Conservation (phyloP, 148 eudicot species). For the Rheum nobile region DNA sequence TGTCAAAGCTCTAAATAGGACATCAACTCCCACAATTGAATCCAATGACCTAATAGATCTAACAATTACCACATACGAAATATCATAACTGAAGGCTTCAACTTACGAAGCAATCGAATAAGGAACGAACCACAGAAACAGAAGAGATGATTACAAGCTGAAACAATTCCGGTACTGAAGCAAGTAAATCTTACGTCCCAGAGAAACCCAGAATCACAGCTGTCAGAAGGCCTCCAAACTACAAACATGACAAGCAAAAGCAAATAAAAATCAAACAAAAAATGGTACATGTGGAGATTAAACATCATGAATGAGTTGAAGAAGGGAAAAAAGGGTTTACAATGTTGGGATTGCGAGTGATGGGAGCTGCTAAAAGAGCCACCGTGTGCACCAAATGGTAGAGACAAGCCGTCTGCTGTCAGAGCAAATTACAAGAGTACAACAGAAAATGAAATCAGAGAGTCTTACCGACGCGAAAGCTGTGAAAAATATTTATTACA, state of each 20-base stretch:
- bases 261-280: not conserved
- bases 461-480: too few relatives aligned
- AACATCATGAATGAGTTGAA: not conserved
- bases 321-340: constrained; percentile 14
- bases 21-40: not conserved
- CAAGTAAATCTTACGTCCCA: constrained; percentile 67
- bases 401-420: constrained; percentile 81
- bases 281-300: not conserved
- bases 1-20: not conserved
- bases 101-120: not conserved
- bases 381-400: constrained; percentile 91
- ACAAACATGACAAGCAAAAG: constrained; percentile 11
- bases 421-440: too few relatives aligned
- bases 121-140: not conserved
- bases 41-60: not conserved
- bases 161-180: not conserved
- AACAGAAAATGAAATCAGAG: too few relatives aligned
- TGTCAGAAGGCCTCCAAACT: constrained; percentile 90
- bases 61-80: not conserved
- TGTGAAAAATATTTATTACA: too few relatives aligned
- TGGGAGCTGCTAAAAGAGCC: constrained; percentile 71
- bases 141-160: not conserved
- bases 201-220: constrained; percentile 75
- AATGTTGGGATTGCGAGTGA: constrained; percentile 52
- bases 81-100: not conserved